phyloP scores from a whole-genome alignment of 768 basidiomycete genomes.

The Boletus vermiculosoides region DNA sequence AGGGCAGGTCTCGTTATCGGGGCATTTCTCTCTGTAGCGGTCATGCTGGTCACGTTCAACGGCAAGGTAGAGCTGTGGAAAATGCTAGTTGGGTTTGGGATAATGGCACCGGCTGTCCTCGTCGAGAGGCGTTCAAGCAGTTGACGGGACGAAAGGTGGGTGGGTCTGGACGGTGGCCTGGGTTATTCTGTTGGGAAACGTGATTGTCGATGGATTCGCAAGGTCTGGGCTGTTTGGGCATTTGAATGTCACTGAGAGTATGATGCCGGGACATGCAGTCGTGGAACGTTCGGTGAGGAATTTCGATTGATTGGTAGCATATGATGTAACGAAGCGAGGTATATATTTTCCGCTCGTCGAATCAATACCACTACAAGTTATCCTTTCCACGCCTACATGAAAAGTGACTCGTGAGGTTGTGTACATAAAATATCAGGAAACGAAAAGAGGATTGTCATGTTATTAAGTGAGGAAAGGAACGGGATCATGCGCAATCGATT shows the following conservation, averaged over 20 bases:
- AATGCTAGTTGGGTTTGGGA: background rate
- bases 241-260: background rate
- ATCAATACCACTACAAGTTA: background rate
- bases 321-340: background rate
- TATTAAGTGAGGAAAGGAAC: too few species aligned
- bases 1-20: too few species aligned
- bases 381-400: too few species aligned
- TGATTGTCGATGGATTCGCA: background rate
- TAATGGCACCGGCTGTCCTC: background rate
- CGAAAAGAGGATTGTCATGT: background rate
- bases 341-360: background rate
- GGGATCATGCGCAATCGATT: too few species aligned
- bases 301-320: constrained; percentile 10
- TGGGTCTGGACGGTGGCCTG: background rate
- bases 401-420: too few species aligned
- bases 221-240: background rate
- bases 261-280: background rate
- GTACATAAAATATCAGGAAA: background rate
- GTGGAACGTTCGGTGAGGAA: constrained; percentile 6
- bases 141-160: background rate
- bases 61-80: too few species aligned
- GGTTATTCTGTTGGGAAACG: background rate
- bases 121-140: background rate
- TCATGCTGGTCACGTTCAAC: too few species aligned
- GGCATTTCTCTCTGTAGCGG: too few species aligned